Evolutionary conservation across 345 rosid genomes (phyloP).

Genomic region (Murraya paniculata): DNA sequence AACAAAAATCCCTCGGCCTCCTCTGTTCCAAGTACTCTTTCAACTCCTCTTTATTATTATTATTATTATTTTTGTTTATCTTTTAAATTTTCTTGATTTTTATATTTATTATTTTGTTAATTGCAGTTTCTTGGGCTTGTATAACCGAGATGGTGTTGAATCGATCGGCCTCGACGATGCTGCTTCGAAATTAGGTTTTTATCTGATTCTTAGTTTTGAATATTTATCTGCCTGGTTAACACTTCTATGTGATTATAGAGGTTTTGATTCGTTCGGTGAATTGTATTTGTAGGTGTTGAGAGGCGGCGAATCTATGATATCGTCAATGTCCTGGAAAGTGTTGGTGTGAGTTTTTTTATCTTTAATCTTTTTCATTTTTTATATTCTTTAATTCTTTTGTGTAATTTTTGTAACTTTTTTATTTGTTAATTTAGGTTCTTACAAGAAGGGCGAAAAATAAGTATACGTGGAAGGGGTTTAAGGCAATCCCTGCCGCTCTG

Average conservation of each 20-base stretch:
- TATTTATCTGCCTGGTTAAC: neutral
- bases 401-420: neutral
- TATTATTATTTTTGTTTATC: neutral
- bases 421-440: conserved; percentile 47
- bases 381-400: neutral
- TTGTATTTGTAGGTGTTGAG: conserved; percentile 61
- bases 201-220: neutral
- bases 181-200: conserved; percentile 62
- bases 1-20: conserved; percentile 90
- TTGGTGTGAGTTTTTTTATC: conserved; percentile 56
- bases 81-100: neutral
- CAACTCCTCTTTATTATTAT: neutral
- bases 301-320: conserved; percentile 87
- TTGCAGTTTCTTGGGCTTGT: conserved; percentile 71
- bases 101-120: neutral
- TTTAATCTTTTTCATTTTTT: neutral
- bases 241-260: neutral
- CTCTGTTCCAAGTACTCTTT: conserved; percentile 70
- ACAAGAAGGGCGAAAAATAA: conserved; percentile 67
- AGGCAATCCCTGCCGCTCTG: conserved; percentile 62
- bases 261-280: neutral
- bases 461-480: conserved; percentile 82
- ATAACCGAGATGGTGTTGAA: conserved; percentile 63
- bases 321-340: conserved; percentile 83
- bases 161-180: conserved; percentile 84